Conservation (phyloP, 1,284 basidiomycete species). For the Heterobasidion occidentale region DNA sequence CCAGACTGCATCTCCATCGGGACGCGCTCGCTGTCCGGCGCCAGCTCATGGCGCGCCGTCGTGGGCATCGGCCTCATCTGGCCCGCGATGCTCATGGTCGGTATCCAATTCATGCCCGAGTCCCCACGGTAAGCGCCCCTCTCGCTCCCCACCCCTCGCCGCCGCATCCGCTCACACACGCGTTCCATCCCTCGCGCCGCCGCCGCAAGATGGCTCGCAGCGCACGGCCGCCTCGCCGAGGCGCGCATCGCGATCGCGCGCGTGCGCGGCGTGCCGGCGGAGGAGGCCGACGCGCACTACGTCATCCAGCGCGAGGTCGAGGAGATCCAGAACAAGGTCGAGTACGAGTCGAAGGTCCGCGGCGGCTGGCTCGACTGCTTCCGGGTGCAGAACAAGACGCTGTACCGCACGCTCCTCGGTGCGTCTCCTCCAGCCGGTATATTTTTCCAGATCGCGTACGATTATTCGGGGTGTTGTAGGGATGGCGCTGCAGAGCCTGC, state of each 20-base stretch:
- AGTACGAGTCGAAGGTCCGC: conserved; percentile 36
- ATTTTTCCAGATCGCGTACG: not conserved
- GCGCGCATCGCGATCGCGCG: conserved; percentile 46
- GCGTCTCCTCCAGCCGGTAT: conserved; percentile 11
- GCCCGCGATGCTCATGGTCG: conserved; percentile 55
- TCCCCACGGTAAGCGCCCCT: conserved; percentile 30
- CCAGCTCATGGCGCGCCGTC: conserved; percentile 59
- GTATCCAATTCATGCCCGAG: conserved; percentile 74
- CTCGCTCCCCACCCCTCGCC: not conserved
- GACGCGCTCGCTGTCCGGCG: conserved; percentile 36
- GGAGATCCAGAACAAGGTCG: conserved; percentile 40
- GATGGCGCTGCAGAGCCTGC: conserved; percentile 64
- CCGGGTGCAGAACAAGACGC: conserved; percentile 38
- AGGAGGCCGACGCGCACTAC: conserved; percentile 33
- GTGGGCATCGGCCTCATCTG: conserved; percentile 68
- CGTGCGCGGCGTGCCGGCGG: conserved; percentile 42
- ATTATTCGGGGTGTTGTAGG: conserved; percentile 19
- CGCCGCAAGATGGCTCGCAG: conserved; percentile 47
- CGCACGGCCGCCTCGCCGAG: conserved; percentile 40
- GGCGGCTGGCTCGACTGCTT: conserved; percentile 61
- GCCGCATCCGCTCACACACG: not conserved
- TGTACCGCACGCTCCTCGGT: conserved; percentile 57
- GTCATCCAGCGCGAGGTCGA: conserved; percentile 42
- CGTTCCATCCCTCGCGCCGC: not conserved
- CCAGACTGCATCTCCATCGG: conserved; percentile 55